Evolutionary conservation across 2,329 filamentous ascomycete genomes (phyloP), one percentile per base, ranked within the genome.

Genomic region (Periglandula ipomoeae): DNA sequence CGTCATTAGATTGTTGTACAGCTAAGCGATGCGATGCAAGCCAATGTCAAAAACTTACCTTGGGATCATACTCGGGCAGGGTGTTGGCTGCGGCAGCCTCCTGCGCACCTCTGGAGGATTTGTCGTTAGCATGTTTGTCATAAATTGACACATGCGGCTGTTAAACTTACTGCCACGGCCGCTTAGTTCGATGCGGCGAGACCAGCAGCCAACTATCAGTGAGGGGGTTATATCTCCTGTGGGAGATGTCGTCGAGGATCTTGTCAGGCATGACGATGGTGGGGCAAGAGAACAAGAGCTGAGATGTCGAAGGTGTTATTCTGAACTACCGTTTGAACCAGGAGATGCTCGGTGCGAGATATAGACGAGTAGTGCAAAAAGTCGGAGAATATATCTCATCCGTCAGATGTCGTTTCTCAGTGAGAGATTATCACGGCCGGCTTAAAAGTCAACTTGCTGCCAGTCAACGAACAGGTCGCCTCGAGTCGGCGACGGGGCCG

Each of bases 181-280:
- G 80, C 78, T 97, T 97, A 47, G 90, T 97, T 48, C 93, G 78
- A 68, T 98, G 93, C 52, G 93, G 93, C 15, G 93, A 97, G 13
- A 98, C 93, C 34, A 98, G 79, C 52, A 98, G 78, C 85, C 90
- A 95, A 53, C 85, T 89, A 53, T 88, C 89, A 56, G 87, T 85
- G 53, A 98, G 76, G 47, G 89, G 87, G 65, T 98, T 98, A 68
- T 86, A 97, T 65, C 93, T 85, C 60, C 93, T 79, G 65, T 98
- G 93, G 38, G 93, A 95, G 61, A 98, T 97, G 66, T 98, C 91
- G 73, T 97, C 84, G 45, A 98, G 82, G 44, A 91, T 82, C 55
- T 81, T 76, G 62, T 86, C 83, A 8, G 81, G 78, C 85, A 89
- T 90, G 56, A 45, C 26, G 52, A 50, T n/a, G 30, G 30, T 15